These are phyloP conservation scores for Leccinum variicolor DNA, from an alignment of 768 basidiomycete genomes.

Conservation along the genomic window DNA sequence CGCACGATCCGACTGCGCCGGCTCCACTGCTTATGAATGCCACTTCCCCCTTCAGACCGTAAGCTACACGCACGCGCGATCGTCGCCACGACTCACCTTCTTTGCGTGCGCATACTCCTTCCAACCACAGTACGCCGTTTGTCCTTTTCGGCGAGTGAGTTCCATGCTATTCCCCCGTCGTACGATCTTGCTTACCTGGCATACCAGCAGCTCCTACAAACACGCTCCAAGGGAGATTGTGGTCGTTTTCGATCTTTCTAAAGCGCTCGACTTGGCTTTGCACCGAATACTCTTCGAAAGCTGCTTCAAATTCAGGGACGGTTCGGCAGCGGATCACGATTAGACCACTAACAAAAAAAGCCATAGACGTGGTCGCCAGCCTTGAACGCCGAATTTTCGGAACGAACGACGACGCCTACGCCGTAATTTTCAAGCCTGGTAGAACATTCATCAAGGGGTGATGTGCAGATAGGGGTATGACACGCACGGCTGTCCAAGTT, in stretches of 20 bases:
- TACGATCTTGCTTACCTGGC: slow-evolving; percentile 11
- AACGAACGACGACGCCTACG: slow-evolving; percentile 30
- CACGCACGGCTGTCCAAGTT: slow-evolving; percentile 17
- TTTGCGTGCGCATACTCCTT: slow-evolving; percentile 18
- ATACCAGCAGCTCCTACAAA: slow-evolving; percentile 34
- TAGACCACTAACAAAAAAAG: slow-evolving; percentile 28
- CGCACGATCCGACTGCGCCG: slow-evolving; percentile 59
- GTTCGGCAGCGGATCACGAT: slow-evolving; percentile 38
- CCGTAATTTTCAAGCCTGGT: slow-evolving; percentile 34
- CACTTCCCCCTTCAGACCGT: slow-evolving; percentile 38
- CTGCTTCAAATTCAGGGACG: slow-evolving; percentile 37
- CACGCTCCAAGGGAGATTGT: slow-evolving; percentile 29
- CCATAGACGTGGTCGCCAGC: slow-evolving; percentile 9
- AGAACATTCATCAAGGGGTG: background rate
- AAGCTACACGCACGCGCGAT: background rate
- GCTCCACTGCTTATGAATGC: slow-evolving; percentile 44
- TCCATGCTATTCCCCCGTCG: slow-evolving; percentile 1
- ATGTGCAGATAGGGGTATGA: background rate
- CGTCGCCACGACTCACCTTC: slow-evolving; percentile 17
- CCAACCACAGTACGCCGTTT: slow-evolving; percentile 20
- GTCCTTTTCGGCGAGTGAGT: slow-evolving; percentile 16
- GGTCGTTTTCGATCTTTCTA: slow-evolving; percentile 22
- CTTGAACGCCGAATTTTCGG: slow-evolving; percentile 5
- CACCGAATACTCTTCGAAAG: slow-evolving; percentile 18
- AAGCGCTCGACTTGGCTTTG: background rate